Evolutionary conservation across 1,284 basidiomycete species (phyloP), one percentile per base, ranked within the genome.

Genomic region (Ustilago loliicola): DNA sequence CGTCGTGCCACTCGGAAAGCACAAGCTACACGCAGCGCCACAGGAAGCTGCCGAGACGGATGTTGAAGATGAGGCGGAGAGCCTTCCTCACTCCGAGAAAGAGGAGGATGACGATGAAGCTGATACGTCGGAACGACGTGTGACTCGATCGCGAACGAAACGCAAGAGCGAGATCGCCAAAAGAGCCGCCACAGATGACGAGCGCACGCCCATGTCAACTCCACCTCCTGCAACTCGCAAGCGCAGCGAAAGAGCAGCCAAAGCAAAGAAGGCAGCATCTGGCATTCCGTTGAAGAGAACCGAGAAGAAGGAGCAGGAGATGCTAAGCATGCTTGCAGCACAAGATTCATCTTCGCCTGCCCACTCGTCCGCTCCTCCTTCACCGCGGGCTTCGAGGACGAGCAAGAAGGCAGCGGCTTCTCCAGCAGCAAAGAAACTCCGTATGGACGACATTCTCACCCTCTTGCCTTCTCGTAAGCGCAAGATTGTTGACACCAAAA

Each of bases 401-500:
- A 40, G 58, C 13, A 65, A 61, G 58, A 60, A 25, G 51, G 29
- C 10, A 2, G 36, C 45, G 2, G n/a, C 17, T 2, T 61, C 64
- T 5, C 25, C 72, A 7, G n/a, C 61, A 21, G 32, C 56, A 4
- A 72, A 64, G 27, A 72, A 58, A 25, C 27, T 69, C 3, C 36
- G 54, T 5, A 68, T 68, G 66, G 69, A 72, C 27, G 69, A 77
- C 8, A 15, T 61, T 2, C 23, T 77, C 10, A 25, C n/a, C 11
- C 36, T 65, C 7, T 47, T 77, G 23, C 73, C 73, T 32, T 32
- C 38, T n/a, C 57, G 68, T 6, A 64, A 60, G 42, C 48, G 40
- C 30, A 27, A n/a, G 19, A 3, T 15, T 17, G 13, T 17, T 21
- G 42, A n/a, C 5, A 27, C 21, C 57, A 34, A 47, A 8, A 32